Base-by-base conservation (phyloP, 73 alveolate genomes). In the Diophrys sp. region DNA sequence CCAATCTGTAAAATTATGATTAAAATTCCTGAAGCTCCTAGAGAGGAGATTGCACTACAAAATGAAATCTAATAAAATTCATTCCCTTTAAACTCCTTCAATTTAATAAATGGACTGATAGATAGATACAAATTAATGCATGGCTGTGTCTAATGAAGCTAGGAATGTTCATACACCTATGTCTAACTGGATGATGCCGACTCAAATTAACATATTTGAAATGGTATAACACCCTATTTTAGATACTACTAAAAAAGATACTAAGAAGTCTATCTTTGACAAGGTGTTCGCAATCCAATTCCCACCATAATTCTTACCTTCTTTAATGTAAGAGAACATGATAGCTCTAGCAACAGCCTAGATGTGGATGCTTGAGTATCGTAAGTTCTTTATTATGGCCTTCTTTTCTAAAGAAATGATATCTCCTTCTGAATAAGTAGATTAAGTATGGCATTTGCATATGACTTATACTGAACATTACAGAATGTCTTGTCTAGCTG, bases 381-480 rank as follows among this genome's bases (percentile, higher is more conserved):
- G 78, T 56, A 79, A 74, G 56, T 86, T 67, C 72, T 71, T 86
- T 1, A 25, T 86, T 2, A 56, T 86, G 89, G 77, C 75, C 23
- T n/a, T 44, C 28, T 53, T 57, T 67, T 24, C 87, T 18, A 33
- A 32, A 34, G 23, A 44, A 33, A 79, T 67, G 87, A 68, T 86
- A 0, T 32, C 83, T 26, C 93, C 93, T 2, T 73, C 87, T 67
- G 93, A 80, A 33, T 69, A 79, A 33, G 87, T 86, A 1, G 89
- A 86, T 68, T 83, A 73, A 8, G 93, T 86, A 25, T 86, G 93
- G 93, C 89, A 80, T 68, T 53, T 34, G 26, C 93, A 86, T 70
- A 27, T 54, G 87, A 25, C 66, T 14, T 54, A 62, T 54, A 80
- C 89, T 0, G 32, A 29, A 18, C 66, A 79, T 66, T 86, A 86